Evolutionary conservation across 441 rosid species (phyloP), one percentile per base, ranked within the genome.

Genomic region (Populus hybrid): DNA sequence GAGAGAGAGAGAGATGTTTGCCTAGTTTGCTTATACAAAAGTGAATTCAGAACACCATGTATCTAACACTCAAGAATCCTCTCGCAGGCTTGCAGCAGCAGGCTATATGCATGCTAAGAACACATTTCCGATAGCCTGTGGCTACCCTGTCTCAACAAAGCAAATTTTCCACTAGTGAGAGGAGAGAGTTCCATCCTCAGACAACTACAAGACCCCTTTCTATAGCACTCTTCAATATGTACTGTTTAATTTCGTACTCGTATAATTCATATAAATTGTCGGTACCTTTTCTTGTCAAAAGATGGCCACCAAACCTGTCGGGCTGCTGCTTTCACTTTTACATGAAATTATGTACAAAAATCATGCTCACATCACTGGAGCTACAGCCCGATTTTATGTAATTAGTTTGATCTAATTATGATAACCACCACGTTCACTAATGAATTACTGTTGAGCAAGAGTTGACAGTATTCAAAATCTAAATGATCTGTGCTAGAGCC

Each of bases 1-100:
- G 59, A 59, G 10, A 36, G 18, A 10, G n/a, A 67, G 26, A 26
- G 26, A 26, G 26, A 12, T 14, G 8, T n/a, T 23, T 35, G 71
- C 65, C 67, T 75, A 40, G 50, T 40, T 78, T 66, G 85, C 80
- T 70, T 80, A 70, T 79, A 77, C 78, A 69, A 70, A 53, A 71
- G 82, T 82, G 85, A 82, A 77, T 72, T 67, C 18, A 32, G 34
- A 32, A 38, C 3, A 38, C 42, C 10, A 38, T 10, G 3, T 0
- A 38, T 10, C 10, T 38, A 38, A 38, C 42, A 9, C 42, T 8
- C 11, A 38, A 8, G 11, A 0, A 38, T 38, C 42, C 42, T 38
- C 42, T 36, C 8, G 40, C 40, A 8, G 40, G 2, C 40, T 38
- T 38, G 42, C 42, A 9, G 42, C 11, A 34, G 36, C 36, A 34